Base-by-base conservation (phyloP, 495 filamentous ascomycete genomes). In the Talaromyces stipitatus region DNA sequence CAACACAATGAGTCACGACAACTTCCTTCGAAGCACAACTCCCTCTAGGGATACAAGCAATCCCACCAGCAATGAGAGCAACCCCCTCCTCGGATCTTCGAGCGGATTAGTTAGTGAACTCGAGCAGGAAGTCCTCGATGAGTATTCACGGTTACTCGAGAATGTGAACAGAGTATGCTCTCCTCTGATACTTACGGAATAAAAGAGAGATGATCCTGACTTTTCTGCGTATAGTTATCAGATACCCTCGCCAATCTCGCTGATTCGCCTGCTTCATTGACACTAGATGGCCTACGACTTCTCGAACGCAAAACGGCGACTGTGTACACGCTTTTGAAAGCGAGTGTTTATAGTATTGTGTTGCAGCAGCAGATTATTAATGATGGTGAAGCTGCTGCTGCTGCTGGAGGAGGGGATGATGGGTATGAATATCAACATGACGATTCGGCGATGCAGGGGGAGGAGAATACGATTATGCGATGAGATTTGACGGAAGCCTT, bases 291-390 rank as follows among this genome's bases (percentile, higher is more conserved):
- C n/a, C 72, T 98, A 59, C 76, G 94, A 47, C 82, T 89, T 30
- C 78, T 98, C 52, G 94, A 98, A 75, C 80, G 94, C 61, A 96
- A 97, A 79, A 96, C 91, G 23, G 89, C 88, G 46, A 77, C 95
- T 36, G 94, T 97, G 29, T 96, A 92, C 71, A 98, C 94, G 58
- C 66, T 97, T 67, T 78, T 98, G 66, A 97, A 98, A 76, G 92
- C 94, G 29, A 97, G 92, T 71, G 94, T 97, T 50, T 97, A 97
- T 70, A 94, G 88, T 68, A 97, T 98, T 77, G 91, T 98, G 62
- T 69, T 98, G 75, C 91, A 97, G 79, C 91, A 97, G 78, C 88
- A 97, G 82, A 94, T 95, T 56, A 84, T 85, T 56, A 84, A 85
- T 66, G 77, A 82, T 61, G 78, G 70, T 54, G 74, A 58, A 28